phyloP scores from a whole-genome alignment of 108 stramenopile species.

The Aurantiochytrium sp. region DNA sequence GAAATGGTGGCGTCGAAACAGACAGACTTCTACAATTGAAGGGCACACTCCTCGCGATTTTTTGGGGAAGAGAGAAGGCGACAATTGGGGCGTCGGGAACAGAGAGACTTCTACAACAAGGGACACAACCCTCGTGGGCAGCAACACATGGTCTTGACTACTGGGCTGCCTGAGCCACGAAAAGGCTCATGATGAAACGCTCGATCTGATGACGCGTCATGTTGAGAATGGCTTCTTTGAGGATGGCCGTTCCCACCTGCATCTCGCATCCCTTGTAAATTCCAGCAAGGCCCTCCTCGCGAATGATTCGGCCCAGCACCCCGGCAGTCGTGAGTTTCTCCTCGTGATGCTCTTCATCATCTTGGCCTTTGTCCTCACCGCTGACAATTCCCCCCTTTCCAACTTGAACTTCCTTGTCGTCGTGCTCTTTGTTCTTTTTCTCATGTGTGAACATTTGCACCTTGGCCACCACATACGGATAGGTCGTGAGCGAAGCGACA shows the following conservation, averaged over 20 bases:
- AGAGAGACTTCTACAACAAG: too few relatives aligned
- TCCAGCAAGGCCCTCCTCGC: neutral
- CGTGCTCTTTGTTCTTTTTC: neutral
- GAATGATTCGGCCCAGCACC: neutral
- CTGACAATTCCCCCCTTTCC: too few relatives aligned
- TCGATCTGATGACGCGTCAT: neutral
- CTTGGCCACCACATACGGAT: neutral
- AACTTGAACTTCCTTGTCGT: too few relatives aligned
- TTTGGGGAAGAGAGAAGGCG: too few relatives aligned
- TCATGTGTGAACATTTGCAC: neutral
- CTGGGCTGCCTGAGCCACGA: neutral
- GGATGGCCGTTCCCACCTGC: neutral
- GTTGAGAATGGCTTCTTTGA: neutral
- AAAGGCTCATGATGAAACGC: neutral
- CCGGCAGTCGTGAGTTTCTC: neutral
- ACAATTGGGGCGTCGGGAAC: too few relatives aligned
- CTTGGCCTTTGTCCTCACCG: neutral
- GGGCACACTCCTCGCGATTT: too few relatives aligned
- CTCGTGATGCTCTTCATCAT: neutral
- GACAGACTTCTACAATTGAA: too few relatives aligned
- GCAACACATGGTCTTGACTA: too few relatives aligned
- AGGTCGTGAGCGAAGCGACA: neutral
- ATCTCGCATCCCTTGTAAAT: constrained; percentile 9
- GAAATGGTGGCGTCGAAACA: too few relatives aligned
- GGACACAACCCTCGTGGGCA: too few relatives aligned